Percentiles rank a stretch among this genome's conserved stretches.
phyloP scores from a whole-genome alignment of 2,329 filamentous ascomycete species.

The Beauveria scarabaeidicola region DNA sequence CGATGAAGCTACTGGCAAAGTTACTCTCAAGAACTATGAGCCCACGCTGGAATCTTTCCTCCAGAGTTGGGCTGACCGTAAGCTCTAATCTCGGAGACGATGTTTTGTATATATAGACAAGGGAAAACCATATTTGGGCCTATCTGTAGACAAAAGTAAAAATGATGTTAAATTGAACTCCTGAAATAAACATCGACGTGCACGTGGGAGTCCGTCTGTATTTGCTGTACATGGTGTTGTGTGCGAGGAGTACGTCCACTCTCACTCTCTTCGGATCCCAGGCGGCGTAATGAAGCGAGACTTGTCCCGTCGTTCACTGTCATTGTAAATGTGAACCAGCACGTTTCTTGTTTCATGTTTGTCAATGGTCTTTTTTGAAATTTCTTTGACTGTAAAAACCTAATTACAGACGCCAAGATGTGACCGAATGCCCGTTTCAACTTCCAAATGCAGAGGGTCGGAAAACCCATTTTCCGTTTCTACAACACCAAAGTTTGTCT shows the following conservation, averaged over 20 bases:
- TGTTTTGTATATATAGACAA: not conserved
- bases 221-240: not conserved
- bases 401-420: constrained; percentile 60
- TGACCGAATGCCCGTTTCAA: constrained; percentile 51
- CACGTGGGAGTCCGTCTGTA: not conserved
- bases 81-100: constrained; percentile 26
- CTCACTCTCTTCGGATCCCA: not conserved
- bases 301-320: no score
- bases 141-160: not conserved
- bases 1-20: constrained; percentile 58
- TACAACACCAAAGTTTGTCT: constrained; percentile 27
- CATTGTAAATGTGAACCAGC: no score
- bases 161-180: not conserved
- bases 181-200: not conserved
- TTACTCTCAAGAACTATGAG: constrained; percentile 79
- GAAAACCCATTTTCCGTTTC: constrained; percentile 43
- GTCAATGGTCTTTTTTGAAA: constrained; percentile 31
- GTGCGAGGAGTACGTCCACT: constrained; percentile 2
- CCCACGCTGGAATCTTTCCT: constrained; percentile 73
- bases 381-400: constrained; percentile 51
- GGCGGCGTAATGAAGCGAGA: not conserved
- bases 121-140: not conserved
- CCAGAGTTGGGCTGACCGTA: constrained; percentile 66
- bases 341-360: not conserved
- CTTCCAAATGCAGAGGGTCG: constrained; percentile 53